phyloP scores from a whole-genome alignment of 257 asterid genomes.

The Capsicum pubescens region DNA sequence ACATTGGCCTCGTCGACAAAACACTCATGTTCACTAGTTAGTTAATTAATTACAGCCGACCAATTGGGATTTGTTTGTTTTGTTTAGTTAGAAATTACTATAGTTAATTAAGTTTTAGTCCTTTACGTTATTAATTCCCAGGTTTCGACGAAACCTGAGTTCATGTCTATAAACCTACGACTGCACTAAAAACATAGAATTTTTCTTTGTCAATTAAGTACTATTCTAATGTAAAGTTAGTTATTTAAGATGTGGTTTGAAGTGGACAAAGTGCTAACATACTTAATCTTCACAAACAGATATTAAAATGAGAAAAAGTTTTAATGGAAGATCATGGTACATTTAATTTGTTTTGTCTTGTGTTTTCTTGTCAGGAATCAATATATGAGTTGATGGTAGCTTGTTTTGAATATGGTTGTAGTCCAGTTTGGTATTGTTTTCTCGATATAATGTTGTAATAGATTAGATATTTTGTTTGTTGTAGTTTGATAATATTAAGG shows the following conservation, averaged over 20 bases:
- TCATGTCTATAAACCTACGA: constrained; percentile 13
- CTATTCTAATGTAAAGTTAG: background rate
- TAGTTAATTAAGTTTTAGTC: background rate
- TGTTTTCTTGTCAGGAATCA: no score
- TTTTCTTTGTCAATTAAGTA: background rate
- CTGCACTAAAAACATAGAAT: background rate
- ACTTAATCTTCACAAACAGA: background rate
- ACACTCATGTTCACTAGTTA: background rate
- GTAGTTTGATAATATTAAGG: no score
- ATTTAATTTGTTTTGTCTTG: no score
- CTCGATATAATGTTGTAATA: no score
- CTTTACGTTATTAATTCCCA: background rate
- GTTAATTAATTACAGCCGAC: background rate
- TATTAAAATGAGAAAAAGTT: no score
- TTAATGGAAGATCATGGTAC: no score
- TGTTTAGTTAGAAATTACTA: no score
- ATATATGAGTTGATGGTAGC: no score
- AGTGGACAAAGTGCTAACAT: background rate
- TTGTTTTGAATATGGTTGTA: no score
- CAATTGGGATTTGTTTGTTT: background rate
- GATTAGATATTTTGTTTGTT: no score
- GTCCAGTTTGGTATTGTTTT: no score
- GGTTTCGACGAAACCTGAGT: background rate
- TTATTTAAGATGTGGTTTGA: background rate
- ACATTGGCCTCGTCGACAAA: background rate